Evolutionary conservation across 23 red algal genomes (phyloP).

Genomic region (Gracilaria domingensis): DNA sequence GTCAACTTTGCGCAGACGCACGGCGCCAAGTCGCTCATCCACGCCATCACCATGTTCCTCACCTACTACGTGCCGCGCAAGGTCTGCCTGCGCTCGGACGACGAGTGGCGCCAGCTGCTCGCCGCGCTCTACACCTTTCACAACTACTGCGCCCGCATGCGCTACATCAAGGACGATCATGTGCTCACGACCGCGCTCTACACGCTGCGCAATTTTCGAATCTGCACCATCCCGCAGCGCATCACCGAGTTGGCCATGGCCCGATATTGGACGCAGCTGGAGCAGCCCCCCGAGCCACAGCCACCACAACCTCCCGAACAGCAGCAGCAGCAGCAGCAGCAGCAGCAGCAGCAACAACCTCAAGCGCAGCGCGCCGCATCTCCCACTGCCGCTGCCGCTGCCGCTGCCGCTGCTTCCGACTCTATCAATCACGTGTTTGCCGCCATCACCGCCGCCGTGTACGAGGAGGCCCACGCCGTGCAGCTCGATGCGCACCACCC

Average conservation of each 20-base stretch:
- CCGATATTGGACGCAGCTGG: conserved; percentile 28
- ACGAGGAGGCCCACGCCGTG: too few species aligned
- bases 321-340: too few species aligned
- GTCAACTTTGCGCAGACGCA: conserved; percentile 43
- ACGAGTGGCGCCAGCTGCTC: conserved; percentile 42
- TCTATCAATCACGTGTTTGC: too few species aligned
- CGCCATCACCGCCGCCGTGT: too few species aligned
- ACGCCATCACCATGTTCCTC: conserved; percentile 52
- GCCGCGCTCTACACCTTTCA: conserved; percentile 54
- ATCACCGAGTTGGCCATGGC: not conserved
- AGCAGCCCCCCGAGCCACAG: not conserved
- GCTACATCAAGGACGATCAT: conserved; percentile 38
- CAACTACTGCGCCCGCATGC: conserved; percentile 29
- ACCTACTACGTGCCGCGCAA: conserved; percentile 43
- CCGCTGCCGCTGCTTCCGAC: not conserved
- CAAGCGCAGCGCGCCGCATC: not conserved
- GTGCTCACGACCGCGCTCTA: conserved; percentile 41
- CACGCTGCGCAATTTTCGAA: conserved; percentile 28
- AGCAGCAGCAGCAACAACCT: too few species aligned
- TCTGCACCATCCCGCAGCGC: conserved; percentile 32
- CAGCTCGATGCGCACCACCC: too few species aligned
- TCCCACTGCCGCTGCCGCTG: not conserved
- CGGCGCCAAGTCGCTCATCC: conserved; percentile 51
- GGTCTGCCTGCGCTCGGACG: conserved; percentile 7
- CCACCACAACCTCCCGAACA: too few species aligned